phyloP scores from a whole-genome alignment of 441 rosid species.

The Bocquillonia castaneifolia region DNA sequence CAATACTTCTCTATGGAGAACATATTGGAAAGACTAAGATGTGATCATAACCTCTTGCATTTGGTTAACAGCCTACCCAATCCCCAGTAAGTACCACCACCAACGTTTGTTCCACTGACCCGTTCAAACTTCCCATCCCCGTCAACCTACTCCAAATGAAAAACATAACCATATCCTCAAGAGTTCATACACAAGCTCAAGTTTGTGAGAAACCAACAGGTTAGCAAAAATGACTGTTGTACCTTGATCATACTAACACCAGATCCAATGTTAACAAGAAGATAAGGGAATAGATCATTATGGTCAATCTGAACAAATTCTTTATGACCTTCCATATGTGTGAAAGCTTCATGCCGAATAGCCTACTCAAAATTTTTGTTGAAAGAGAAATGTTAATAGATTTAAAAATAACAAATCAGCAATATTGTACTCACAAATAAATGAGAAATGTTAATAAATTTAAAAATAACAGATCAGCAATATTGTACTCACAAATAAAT shows the following conservation, averaged over 20 bases:
- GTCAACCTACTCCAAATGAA: conserved; percentile 65
- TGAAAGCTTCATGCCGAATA: conserved; percentile 97
- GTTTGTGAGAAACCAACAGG: conserved; percentile 9
- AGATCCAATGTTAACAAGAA: conserved; percentile 96
- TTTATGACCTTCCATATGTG: conserved; percentile 88
- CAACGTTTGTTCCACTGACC: conserved; percentile 98
- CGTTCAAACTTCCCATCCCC: conserved; percentile 96
- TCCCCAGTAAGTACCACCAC: conserved; percentile 99
- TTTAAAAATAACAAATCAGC: neutral
- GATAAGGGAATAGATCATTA: conserved; percentile 95
- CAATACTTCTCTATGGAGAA: conserved; percentile 10
- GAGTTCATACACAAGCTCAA: conserved; percentile 16
- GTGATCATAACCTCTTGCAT: conserved; percentile 73
- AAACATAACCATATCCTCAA: conserved; percentile 15
- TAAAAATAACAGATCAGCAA: conserved; percentile 1
- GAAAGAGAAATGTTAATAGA: conserved; percentile 9
- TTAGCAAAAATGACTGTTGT: conserved; percentile 15
- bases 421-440: neutral
- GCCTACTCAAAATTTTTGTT: conserved; percentile 48
- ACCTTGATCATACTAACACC: conserved; percentile 99
- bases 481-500: neutral
- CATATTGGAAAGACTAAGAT: conserved; percentile 15
- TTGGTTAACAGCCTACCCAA: conserved; percentile 92
- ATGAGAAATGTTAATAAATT: conserved; percentile 2
- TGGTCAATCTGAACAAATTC: conserved; percentile 92